These are phyloP conservation scores for Adenanthera pavonina DNA, from an alignment of 306 rosid species.

Conservation along the genomic window DNA sequence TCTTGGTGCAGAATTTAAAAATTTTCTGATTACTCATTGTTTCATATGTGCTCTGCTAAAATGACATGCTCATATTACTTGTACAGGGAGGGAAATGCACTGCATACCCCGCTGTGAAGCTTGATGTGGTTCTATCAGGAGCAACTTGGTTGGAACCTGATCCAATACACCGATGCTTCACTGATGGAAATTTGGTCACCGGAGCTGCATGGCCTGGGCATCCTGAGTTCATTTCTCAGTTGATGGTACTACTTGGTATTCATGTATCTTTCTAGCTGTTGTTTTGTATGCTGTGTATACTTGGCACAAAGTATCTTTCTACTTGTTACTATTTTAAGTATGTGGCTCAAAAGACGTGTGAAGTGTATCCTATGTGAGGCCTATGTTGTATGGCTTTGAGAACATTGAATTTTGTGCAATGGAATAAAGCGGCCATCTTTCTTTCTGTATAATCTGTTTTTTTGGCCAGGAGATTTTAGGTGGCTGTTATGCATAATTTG, in stretches of 20 bases:
- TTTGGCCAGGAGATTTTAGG: background rate
- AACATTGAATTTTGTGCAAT: background rate
- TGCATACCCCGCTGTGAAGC: constrained; percentile 30
- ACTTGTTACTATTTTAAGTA: constrained; percentile 10
- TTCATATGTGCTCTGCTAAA: background rate
- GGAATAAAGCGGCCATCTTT: background rate
- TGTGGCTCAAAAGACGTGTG: background rate
- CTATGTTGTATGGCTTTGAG: background rate
- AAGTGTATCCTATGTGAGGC: constrained; percentile 6
- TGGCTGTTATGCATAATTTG: background rate
- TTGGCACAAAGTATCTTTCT: constrained; percentile 47
- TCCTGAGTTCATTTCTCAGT: constrained; percentile 18
- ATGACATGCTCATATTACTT: background rate
- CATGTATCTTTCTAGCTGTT: background rate
- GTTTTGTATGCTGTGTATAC: background rate
- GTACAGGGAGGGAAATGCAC: constrained; percentile 14
- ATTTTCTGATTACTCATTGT: background rate
- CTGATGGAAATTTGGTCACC: constrained; percentile 24
- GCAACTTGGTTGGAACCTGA: constrained; percentile 25
- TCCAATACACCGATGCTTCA: constrained; percentile 10
- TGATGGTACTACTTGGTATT: constrained; percentile 22
- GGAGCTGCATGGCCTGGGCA: constrained; percentile 27
- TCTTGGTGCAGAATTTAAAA: background rate
- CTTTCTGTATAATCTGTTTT: background rate
- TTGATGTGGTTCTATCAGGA: constrained; percentile 18